These are phyloP conservation scores for Hepatocystis sp. DNA, from an alignment of 169 alveolate genomes.

Conservation along the genomic window DNA sequence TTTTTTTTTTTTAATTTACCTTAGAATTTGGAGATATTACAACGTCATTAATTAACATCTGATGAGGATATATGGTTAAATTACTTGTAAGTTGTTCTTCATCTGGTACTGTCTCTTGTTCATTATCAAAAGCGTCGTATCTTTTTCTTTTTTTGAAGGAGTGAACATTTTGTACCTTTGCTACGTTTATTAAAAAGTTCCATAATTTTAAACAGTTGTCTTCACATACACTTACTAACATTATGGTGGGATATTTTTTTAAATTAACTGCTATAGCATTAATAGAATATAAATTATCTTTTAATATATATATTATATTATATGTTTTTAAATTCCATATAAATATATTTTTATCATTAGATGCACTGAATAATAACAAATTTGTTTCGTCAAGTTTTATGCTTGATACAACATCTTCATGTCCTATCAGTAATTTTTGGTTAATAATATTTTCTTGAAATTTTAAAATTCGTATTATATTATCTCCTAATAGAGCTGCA, in stretches of 20 bases:
- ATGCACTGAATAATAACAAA: conserved; percentile 60
- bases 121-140: conserved; percentile 29
- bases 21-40: conserved; percentile 49
- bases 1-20: no score
- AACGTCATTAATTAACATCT: conserved; percentile 50
- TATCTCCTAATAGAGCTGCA: conserved; percentile 54
- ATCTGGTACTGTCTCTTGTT: background rate
- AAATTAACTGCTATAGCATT: conserved; percentile 67
- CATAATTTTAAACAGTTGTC: conserved; percentile 66
- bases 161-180: background rate
- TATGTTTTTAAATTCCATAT: conserved; percentile 58
- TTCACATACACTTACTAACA: conserved; percentile 74
- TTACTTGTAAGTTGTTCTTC: background rate
- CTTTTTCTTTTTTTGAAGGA: conserved; percentile 14
- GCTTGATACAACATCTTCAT: conserved; percentile 69
- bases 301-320: conserved; percentile 35
- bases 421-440: conserved; percentile 62
- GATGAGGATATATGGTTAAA: conserved; percentile 62
- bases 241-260: conserved; percentile 21
- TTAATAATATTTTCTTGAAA: conserved; percentile 39
- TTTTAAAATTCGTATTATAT: conserved; percentile 49
- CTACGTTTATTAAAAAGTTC: conserved; percentile 22
- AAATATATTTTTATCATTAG: conserved; percentile 70
- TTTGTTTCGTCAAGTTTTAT: conserved; percentile 44
- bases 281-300: conserved; percentile 65